Evolutionary conservation across 2,329 filamentous ascomycete genomes (phyloP).

Genomic region (Phialophora verrucosa): DNA sequence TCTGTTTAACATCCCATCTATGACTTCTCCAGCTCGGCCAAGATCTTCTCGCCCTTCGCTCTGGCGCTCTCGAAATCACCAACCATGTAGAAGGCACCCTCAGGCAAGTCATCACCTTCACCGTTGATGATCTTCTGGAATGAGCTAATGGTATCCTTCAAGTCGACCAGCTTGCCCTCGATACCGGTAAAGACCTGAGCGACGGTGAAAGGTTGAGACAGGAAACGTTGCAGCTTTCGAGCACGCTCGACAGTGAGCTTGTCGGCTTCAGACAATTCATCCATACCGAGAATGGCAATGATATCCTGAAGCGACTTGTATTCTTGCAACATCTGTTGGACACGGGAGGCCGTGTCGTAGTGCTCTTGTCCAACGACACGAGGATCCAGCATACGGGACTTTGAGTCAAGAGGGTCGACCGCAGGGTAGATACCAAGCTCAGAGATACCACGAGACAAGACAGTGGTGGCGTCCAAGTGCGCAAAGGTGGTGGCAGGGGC

Average conservation of each 20-base stretch:
- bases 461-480: conserved; percentile 99
- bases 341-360: conserved; percentile 91
- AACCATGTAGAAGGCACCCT: conserved; percentile 97
- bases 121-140: conserved; percentile 98
- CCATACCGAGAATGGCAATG: conserved; percentile 99
- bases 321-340: conserved; percentile 99
- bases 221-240: conserved; percentile 99
- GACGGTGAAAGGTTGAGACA: conserved; percentile 98
- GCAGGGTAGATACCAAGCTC: conserved; percentile 99
- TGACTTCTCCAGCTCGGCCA: conserved; percentile 82
- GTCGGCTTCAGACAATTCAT: conserved; percentile 98
- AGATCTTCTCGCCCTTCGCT: conserved; percentile 99
- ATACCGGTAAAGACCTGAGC: conserved; percentile 76
- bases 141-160: conserved; percentile 96
- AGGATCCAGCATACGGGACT: conserved; percentile 99
- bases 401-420: conserved; percentile 99
- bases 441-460: conserved; percentile 99
- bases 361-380: conserved; percentile 98
- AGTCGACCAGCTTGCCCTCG: conserved; percentile 93
- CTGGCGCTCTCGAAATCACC: conserved; percentile 92
- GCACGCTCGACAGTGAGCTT: conserved; percentile 99
- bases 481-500: conserved; percentile 99
- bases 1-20: conserved; percentile 44
- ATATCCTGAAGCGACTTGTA: conserved; percentile 99
- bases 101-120: conserved; percentile 94